Evolutionary conservation across 2,329 filamentous ascomycete genomes (phyloP).

Genomic region (Phyllosticta citrichinensis): DNA sequence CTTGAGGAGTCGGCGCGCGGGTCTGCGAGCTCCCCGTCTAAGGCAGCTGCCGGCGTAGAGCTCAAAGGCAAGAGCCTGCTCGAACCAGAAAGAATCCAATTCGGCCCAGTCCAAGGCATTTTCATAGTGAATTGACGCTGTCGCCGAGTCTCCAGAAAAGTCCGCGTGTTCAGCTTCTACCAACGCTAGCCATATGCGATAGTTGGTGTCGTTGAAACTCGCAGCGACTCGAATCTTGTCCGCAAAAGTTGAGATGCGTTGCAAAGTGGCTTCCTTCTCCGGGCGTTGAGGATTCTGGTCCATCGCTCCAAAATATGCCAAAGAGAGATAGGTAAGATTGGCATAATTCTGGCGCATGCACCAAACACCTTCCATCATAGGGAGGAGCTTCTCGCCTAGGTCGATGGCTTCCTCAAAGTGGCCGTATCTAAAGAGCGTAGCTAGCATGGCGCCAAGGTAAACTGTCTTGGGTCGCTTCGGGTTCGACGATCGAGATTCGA

Average conservation of each 20-base stretch:
- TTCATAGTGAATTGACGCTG: constrained; percentile 57
- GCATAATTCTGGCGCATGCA: constrained; percentile 34
- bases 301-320: constrained; percentile 31
- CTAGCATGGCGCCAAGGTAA: constrained; percentile 50
- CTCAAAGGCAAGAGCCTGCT: constrained; percentile 65
- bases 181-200: constrained; percentile 57
- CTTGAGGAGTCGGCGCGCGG: constrained; percentile 57
- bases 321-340: constrained; percentile 33
- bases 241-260: constrained; percentile 45
- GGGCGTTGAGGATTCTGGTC: constrained; percentile 26
- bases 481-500: constrained; percentile 42
- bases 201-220: constrained; percentile 58
- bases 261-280: constrained; percentile 40
- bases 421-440: constrained; percentile 34
- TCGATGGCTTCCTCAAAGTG: constrained; percentile 32
- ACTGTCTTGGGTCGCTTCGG: constrained; percentile 55
- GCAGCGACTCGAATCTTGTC: constrained; percentile 56
- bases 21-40: constrained; percentile 53
- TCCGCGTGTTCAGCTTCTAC: constrained; percentile 61
- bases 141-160: constrained; percentile 42
- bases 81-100: constrained; percentile 55
- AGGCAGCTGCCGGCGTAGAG: constrained; percentile 64
- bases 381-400: constrained; percentile 32
- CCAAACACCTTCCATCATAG: constrained; percentile 33
- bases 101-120: constrained; percentile 61